Base-by-base conservation (phyloP, 352 stramenopile genomes). In the Pythium aphanidermatum region DNA sequence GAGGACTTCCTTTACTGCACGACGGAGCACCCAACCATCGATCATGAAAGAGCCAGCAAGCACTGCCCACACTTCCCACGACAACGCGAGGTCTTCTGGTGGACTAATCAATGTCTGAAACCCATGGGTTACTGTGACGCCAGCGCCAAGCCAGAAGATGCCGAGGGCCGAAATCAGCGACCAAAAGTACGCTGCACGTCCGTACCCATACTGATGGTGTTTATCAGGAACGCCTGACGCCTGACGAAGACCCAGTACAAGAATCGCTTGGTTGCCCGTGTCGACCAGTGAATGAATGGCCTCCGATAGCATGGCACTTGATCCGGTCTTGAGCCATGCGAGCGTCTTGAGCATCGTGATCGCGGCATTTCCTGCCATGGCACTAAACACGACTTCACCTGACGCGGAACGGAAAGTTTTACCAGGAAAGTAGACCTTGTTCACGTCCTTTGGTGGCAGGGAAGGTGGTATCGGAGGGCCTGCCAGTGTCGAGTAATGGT, bases 121-220 rank as follows among this genome's bases (percentile, higher is more conserved):
- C 29, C 92, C 90, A 60, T 98, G 90, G 2, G 87, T 93, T 63
- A 98, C 86, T 28, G 87, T 97, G 16, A 98, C 86, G 34, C 95
- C 96, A 10, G 94, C 93, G 25, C 96, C 96, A 25, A 98, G 68
- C 79, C 96, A 99, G 48, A 99, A 99, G 26, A 97, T 99, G 10
- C 95, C 95, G n/a, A 99, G 67, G 34, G 96, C 96, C 8, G 85
- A 98, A 17, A 99, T 96, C 19, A 99, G 77, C 51, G 92, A 97
- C 96, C 96, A 99, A 67, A 99, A 98, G 78, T 98, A 99, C 36
- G 97, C 87, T 7, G 83, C 89, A 49, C 96, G 97, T 25, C 95
- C 96, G 65, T 98, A 99, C 34, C 95, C 96, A 63, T 98, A 98
- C 48, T 97, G 96, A 66, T 99, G 95, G 28, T 83, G 79, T 52